phyloP scores from a whole-genome alignment of 495 filamentous ascomycete genomes.

The Opeltia flavorubescens region DNA sequence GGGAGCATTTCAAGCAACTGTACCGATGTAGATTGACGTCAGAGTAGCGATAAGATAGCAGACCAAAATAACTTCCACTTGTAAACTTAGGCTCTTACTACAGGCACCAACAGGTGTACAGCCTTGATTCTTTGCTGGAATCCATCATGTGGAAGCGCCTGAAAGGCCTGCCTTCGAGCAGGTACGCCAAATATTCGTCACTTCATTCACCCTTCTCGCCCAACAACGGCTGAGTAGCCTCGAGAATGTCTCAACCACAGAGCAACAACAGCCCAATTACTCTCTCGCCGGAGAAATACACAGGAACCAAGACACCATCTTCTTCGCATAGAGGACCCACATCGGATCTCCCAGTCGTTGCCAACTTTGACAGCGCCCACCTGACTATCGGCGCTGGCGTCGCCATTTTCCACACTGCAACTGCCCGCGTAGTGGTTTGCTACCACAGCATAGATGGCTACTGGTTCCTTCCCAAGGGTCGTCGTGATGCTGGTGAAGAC shows the following conservation, averaged over 20 bases:
- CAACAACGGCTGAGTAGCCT: not conserved
- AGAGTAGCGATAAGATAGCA: too few relatives aligned
- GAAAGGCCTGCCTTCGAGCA: not conserved
- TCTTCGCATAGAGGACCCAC: not conserved
- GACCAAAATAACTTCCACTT: too few relatives aligned
- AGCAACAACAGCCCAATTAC: not conserved
- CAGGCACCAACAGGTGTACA: too few relatives aligned
- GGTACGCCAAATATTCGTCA: not conserved
- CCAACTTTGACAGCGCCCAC: conserved; percentile 9
- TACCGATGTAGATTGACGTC: too few relatives aligned
- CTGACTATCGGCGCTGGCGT: conserved; percentile 27
- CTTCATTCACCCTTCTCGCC: not conserved
- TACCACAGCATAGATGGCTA: conserved; percentile 24
- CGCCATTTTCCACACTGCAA: conserved; percentile 34
- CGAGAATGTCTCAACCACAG: not conserved
- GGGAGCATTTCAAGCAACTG: too few relatives aligned
- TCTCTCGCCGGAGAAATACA: not conserved
- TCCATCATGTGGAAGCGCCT: not conserved
- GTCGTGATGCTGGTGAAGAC: conserved; percentile 29
- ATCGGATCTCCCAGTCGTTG: conserved; percentile 6
- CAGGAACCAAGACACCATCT: not conserved
- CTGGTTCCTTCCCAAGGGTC: conserved; percentile 34
- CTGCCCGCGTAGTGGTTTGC: conserved; percentile 29
- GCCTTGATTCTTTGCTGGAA: not conserved
- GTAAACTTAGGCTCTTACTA: too few relatives aligned